phyloP scores from a whole-genome alignment of 169 alveolate genomes.

The Babesia caballi region DNA sequence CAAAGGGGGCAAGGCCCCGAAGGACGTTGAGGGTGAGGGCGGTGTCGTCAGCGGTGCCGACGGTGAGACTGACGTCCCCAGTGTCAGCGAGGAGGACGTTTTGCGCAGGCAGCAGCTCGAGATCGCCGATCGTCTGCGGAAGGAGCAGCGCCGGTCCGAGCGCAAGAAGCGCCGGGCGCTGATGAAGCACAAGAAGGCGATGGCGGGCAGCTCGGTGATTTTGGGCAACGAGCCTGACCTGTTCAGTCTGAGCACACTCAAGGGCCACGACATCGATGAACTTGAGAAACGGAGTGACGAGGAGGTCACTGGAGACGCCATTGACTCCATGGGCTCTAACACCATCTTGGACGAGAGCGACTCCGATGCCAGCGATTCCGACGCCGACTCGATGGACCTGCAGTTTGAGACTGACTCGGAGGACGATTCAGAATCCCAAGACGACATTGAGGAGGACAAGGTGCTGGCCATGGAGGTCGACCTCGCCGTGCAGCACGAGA shows the following conservation, averaged over 20 bases:
- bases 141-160: conserved; percentile 24
- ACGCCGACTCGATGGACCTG: conserved; percentile 33
- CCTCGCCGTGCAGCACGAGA: conserved; percentile 65
- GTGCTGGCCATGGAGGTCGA: conserved; percentile 57
- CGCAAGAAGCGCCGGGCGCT: conserved; percentile 27
- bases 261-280: conserved; percentile 55
- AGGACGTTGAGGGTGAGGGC: conserved; percentile 18
- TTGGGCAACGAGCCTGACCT: not conserved
- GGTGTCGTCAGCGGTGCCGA: conserved; percentile 30
- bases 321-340: not conserved
- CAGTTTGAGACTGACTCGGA: conserved; percentile 32
- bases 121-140: conserved; percentile 11
- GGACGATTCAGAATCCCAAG: not conserved
- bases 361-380: conserved; percentile 1
- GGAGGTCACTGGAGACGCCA: not conserved
- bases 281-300: not conserved
- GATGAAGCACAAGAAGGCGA: conserved; percentile 34
- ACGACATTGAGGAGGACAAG: conserved; percentile 47
- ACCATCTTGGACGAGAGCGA: not conserved
- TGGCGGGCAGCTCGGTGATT: conserved; percentile 17
- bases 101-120: conserved; percentile 1
- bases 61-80: conserved; percentile 53
- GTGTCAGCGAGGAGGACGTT: conserved; percentile 59
- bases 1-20: not conserved
- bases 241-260: conserved; percentile 31